Evolutionary conservation across 2,329 filamentous ascomycete genomes (phyloP), one percentile per base, ranked within the genome.

Genomic region (Hypoxylon rubiginosum): DNA sequence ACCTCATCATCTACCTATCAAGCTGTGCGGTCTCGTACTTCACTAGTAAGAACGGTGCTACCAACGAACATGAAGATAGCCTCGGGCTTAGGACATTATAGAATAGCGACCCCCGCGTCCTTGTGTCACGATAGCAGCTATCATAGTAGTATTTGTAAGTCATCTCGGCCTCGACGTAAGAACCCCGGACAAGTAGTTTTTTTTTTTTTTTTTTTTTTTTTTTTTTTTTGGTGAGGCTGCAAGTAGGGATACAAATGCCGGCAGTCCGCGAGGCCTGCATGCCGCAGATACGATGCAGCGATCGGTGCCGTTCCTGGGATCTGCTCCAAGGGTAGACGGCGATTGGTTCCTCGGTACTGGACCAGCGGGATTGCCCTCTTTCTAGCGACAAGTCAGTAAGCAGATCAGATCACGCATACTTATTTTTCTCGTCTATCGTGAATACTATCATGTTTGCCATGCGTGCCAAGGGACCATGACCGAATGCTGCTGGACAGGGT

Each of bases 251-350:
- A 19, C 28, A 43, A 68, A 43, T 66, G 66, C 52, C 62, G 66
- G 66, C 36, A 68, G 51, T 62, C 58, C 58, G 46, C 9, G 21
- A 57, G 51, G 55, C 51, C 55, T 68, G 66, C 66, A 66, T 65
- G 46, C 52, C n/a, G 10, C 39, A 30, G 11, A 30, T 50, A n/a
- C 6, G n/a, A 53, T 43, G 65, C 36, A 56, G 46, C 46, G 54
- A 62, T 65, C 58, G 54, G 50, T 59, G 45, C 46, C 24, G 21
- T 53, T n/a, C 39, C 55, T 39, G 41, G 49, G 49, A 62, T 59
- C 32, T 34, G 17, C 9, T 28, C n/a, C n/a, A 43, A 15, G 39
- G n/a, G n/a, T 17, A 43, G 39, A 41, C 7, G 15, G 7, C 9
- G 8, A 43, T 43, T 43, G 39, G 39, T 19, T n/a, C n/a, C 39